Base-by-base conservation (phyloP, 2,329 filamentous ascomycete genomes). In the Colletotrichum cuscutae region DNA sequence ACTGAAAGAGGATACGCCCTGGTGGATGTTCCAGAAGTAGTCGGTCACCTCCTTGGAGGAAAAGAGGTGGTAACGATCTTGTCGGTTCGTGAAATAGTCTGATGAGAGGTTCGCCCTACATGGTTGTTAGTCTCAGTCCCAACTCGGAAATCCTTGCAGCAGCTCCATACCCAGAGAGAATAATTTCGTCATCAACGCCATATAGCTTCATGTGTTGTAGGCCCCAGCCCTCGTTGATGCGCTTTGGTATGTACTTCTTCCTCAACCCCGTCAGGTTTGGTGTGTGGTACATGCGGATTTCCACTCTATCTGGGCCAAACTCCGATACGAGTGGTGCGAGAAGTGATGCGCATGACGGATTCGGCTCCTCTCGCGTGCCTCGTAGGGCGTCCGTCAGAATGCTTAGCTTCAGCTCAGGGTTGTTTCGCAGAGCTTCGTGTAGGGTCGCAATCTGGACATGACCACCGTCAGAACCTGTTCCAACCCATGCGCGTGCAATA, bases 161-260 rank as follows among this genome's bases (percentile, higher is more conserved):
- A 13, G 12, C 3, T 19, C 5, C 85, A 75, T 88, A 94, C 90
- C 95, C 95, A 8, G 95, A 97, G 78, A 99, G 90, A 76, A 99
- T 96, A 71, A 99, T 93, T 81, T 98, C 95, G 79, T 99, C 95
- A 78, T 99, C 97, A 26, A 98, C 86, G 0, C 97, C 97, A 77
- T 99, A 99, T 0, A 99, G 87, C 87, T 99, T 99, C 96, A 99
- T 99, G 80, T 99, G 97, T 81, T 99, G 97, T 74, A 99, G 84
- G 1, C 97, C 97, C 97, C 97, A 99, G 22, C 97, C 97, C 84
- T 99, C 97, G 77, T 99, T 99, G 80, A 99, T 96, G 24, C 97
- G 89, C 79, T 91, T 94, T 0, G 97, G 97, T 2, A 98, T 90
- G 76, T 94, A 86, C 78, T 92, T 91, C 84, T 98, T 98, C 63